Evolutionary conservation across 179 eudicot genomes (phyloP).

Genomic region (Dionaea muscipula): DNA sequence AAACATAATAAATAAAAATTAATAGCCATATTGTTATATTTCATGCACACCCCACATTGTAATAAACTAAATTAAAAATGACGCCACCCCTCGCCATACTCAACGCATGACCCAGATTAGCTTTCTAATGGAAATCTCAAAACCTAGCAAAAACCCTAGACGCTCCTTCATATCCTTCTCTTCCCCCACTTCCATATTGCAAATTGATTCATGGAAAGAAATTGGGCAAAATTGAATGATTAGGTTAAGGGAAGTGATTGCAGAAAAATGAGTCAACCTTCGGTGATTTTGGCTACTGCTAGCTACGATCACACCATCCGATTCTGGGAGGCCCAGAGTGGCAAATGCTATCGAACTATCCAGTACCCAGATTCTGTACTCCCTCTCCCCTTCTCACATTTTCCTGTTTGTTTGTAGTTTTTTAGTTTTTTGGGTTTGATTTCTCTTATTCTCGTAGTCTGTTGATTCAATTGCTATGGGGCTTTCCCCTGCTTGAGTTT

Average conservation of each 20-base stretch:
- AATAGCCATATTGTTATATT: too few species aligned
- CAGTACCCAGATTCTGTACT: conserved; percentile 83
- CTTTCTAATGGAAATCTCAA: neutral
- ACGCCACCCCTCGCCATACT: too few species aligned
- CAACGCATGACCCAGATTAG: too few species aligned
- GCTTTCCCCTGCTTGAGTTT: too few species aligned
- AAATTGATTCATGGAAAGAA: too few species aligned
- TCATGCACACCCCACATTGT: too few species aligned
- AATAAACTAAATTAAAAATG: too few species aligned
- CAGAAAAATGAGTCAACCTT: conserved; percentile 68
- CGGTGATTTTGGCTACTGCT: conserved; percentile 86
- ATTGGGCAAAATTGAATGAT: neutral
- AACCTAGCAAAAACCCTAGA: neutral
- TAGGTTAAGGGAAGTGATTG: conserved; percentile 3
- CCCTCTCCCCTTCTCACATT: too few species aligned
- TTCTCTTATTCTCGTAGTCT: neutral
- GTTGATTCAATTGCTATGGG: neutral
- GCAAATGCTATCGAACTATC: conserved; percentile 72
- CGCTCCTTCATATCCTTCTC: neutral
- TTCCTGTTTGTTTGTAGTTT: too few species aligned
- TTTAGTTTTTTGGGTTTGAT: neutral
- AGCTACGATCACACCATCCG: conserved; percentile 93
- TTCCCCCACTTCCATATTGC: neutral
- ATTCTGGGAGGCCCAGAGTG: conserved; percentile 93
- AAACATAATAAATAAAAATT: too few species aligned